Conservation (phyloP, 148 eudicot genomes). For the Diospyros kaki region DNA sequence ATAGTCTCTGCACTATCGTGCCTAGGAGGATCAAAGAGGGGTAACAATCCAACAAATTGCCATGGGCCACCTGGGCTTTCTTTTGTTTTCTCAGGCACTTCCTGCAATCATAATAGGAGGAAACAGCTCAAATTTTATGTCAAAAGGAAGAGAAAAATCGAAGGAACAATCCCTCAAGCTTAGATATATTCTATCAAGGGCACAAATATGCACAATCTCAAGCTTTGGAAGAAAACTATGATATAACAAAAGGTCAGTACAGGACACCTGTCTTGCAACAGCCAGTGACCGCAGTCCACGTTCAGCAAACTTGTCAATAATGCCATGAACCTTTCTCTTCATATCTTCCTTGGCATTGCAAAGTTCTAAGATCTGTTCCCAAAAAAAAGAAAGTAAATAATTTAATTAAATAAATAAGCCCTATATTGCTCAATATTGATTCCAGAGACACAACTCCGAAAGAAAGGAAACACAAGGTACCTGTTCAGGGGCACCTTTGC, state of each 20-base stretch:
- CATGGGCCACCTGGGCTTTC: constrained; percentile 83
- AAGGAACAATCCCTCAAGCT: not conserved
- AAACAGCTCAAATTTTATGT: constrained; percentile 3
- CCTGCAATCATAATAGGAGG: constrained; percentile 28
- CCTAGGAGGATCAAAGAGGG: constrained; percentile 96
- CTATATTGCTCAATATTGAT: not conserved
- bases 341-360: constrained; percentile 84
- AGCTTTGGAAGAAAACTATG: not conserved
- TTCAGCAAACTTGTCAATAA: constrained; percentile 89
- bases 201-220: not conserved
- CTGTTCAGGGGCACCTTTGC: constrained; percentile 93
- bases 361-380: constrained; percentile 67
- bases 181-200: too few species aligned
- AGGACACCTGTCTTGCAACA: constrained; percentile 76
- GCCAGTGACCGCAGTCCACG: constrained; percentile 90
- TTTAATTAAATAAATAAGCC: not conserved
- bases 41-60: constrained; percentile 82
- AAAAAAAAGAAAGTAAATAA: not conserved
- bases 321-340: constrained; percentile 66
- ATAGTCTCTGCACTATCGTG: constrained; percentile 94
- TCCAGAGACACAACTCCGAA: not conserved
- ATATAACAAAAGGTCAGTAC: not conserved
- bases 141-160: not conserved
- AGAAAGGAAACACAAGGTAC: constrained; percentile 17
- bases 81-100: constrained; percentile 77